These are phyloP conservation scores for Sclerotinia minor DNA, from an alignment of 2,329 filamentous ascomycete genomes.

Conservation along the genomic window DNA sequence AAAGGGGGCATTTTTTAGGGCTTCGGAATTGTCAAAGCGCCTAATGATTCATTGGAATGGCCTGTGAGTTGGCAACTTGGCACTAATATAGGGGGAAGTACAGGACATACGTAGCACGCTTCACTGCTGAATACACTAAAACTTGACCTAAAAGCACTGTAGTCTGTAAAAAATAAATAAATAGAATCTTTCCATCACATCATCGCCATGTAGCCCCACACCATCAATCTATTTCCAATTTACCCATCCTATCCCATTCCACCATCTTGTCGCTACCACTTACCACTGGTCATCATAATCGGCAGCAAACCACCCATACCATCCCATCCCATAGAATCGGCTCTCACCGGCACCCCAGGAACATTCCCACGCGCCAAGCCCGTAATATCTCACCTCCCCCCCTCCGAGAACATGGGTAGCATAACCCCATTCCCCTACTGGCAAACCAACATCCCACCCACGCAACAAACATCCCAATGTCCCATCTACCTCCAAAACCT, in stretches of 20 bases:
- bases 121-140: background rate
- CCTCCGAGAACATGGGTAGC: slow-evolving; percentile 34
- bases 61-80: background rate
- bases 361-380: background rate
- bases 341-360: background rate
- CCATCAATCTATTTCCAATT: slow-evolving; percentile 8
- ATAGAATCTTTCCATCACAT: background rate
- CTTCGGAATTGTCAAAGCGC: background rate
- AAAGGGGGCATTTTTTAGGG: background rate
- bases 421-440: slow-evolving; percentile 57
- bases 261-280: background rate
- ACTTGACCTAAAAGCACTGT: background rate
- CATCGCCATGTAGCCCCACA: background rate
- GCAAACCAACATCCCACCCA: slow-evolving; percentile 73
- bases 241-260: slow-evolving; percentile 2
- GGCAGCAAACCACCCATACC: background rate
- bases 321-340: background rate
- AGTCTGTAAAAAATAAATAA: slow-evolving; percentile 2
- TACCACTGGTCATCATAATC: background rate
- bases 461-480: slow-evolving; percentile 64
- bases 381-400: background rate
- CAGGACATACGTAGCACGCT: background rate
- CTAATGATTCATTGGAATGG: background rate
- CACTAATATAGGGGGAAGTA: background rate
- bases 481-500: slow-evolving; percentile 68